Evolutionary conservation across 73 alveolate species (phyloP), one percentile per base, ranked within the genome.

Genomic region (Paramecium caudatum): DNA sequence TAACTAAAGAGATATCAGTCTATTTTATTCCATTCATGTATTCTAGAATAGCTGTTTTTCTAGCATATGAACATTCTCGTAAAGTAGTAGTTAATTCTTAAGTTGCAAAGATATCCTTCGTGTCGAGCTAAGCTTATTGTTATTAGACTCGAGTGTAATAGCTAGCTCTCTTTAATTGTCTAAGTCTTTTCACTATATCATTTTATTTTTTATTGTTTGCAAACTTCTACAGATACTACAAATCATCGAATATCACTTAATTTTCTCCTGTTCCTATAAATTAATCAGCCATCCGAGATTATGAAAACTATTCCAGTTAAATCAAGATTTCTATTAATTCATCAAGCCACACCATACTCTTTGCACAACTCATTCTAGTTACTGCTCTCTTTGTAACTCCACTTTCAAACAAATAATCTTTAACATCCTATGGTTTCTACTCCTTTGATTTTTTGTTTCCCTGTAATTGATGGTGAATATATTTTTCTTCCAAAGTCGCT

Each of bases 21-120:
- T 74, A 74, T 41, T 74, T 74, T 74, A 74, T 27, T 10, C 68
- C 88, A 8, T 41, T 41, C 88, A 74, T 74, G 43, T 74, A 74
- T 45, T 74, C 88, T 74, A 74, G 32, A 1, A 74, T 74, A 1
- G 43, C 43, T 5, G 88, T 41, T 15, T 74, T 74, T 3, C 88
- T 33, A 37, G 88, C 43, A 41, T 27, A 74, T n/a, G 88, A 74
- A 39, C 88, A 74, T 25, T 74, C 88, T 39, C 88, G 36, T 16
- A 74, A 74, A 6, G 43, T 74, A 4, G 43, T 74, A 5, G 88
- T 23, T 25, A 74, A 74, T 43, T 74, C 62, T 21, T 74, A 23
- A 15, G 88, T 19, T 9, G 88, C 43, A 15, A 74, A 74, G n/a
- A 19, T 23, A 41, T 74, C 88, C 17, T 74, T 74, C 1, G 17